Evolutionary conservation across 1,284 basidiomycete genomes (phyloP).

Genomic region (Rhodotorula glutinis): DNA sequence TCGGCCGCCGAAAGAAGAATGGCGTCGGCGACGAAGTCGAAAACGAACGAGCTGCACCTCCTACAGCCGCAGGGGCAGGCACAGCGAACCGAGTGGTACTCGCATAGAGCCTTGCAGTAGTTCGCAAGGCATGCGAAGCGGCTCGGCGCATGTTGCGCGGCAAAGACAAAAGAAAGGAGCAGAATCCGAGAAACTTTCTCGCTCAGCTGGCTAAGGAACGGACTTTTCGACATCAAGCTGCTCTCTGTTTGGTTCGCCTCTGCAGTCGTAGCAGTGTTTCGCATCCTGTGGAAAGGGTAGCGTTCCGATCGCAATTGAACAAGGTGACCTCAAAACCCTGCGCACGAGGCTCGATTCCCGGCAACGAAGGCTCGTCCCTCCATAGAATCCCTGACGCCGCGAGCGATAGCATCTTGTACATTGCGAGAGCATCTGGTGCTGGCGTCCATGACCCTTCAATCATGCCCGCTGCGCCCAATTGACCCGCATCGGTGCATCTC

Average conservation of each 20-base stretch:
- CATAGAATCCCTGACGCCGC: too few relatives aligned
- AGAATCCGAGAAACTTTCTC: neutral
- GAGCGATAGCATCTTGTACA: neutral
- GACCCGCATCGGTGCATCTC: conserved; percentile 74
- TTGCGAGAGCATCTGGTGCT: neutral
- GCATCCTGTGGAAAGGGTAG: too few relatives aligned
- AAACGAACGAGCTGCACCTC: neutral
- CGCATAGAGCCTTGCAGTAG: neutral
- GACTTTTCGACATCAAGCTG: too few relatives aligned
- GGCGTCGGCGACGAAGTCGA: neutral
- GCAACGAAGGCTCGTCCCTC: too few relatives aligned
- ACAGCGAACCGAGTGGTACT: neutral
- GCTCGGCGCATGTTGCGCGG: conserved; percentile 14
- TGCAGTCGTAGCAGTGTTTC: too few relatives aligned
- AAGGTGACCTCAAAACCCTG: too few relatives aligned
- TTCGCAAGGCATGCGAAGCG: neutral
- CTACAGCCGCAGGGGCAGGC: neutral
- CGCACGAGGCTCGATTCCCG: too few relatives aligned
- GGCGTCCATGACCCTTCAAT: neutral
- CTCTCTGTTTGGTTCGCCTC: too few relatives aligned
- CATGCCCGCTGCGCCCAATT: conserved; percentile 22
- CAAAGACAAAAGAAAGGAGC: neutral
- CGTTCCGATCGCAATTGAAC: too few relatives aligned
- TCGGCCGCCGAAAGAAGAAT: conserved; percentile 34
- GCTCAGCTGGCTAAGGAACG: too few relatives aligned